Evolutionary conservation across 2,329 filamentous ascomycete species (phyloP).

Genomic region (Trichoderma sp.): DNA sequence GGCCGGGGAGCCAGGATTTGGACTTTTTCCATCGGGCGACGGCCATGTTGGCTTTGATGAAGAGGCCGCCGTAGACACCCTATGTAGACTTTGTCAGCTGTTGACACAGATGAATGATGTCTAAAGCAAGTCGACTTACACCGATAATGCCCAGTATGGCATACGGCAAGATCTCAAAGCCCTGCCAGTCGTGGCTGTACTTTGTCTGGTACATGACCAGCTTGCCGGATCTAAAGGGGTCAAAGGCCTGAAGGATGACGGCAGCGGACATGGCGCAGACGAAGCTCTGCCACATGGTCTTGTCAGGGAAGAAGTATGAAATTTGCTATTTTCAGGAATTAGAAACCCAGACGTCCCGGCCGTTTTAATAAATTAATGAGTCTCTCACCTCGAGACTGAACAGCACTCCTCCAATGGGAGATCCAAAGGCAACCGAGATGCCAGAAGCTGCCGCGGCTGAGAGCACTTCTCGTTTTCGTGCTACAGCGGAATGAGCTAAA

Average conservation of each 20-base stretch:
- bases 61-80: conserved; percentile 91
- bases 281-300: conserved; percentile 99
- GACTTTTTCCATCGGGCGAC: conserved; percentile 79
- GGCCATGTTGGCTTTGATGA: conserved; percentile 92
- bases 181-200: conserved; percentile 89
- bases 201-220: conserved; percentile 95
- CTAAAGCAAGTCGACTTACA: conserved; percentile 40
- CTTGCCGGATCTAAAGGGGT: conserved; percentile 93
- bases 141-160: conserved; percentile 83
- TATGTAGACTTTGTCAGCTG: conserved; percentile 30
- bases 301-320: conserved; percentile 97
- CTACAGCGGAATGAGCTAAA: conserved; percentile 45
- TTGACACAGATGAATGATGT: too few relatives aligned
- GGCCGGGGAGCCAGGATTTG: conserved; percentile 64
- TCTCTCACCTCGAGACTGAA: conserved; percentile 81
- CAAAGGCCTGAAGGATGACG: conserved; percentile 86
- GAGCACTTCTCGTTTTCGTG: conserved; percentile 88
- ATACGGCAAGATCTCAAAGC: conserved; percentile 90
- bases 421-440: conserved; percentile 91
- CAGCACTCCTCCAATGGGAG: conserved; percentile 89
- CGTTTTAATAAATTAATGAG: not conserved
- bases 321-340: conserved; percentile 62
- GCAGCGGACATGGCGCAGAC: conserved; percentile 99
- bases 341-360: not conserved
- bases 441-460: conserved; percentile 90